Base-by-base conservation (phyloP, 257 asterid genomes). In the Fraxinus excelsior region DNA sequence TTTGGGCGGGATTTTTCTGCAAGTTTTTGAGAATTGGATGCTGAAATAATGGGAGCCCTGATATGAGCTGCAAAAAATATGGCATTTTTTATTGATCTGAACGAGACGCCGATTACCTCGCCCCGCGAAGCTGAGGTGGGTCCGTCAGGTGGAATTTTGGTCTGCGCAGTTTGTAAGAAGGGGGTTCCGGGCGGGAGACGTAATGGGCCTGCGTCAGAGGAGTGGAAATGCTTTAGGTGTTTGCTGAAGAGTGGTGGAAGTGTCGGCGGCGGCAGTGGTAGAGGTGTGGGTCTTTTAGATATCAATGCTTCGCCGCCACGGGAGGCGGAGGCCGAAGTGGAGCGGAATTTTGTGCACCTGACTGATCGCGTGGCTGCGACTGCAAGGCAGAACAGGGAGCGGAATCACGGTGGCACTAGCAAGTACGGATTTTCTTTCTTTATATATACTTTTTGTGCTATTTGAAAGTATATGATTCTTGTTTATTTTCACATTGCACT, bases 241-340 rank as follows among this genome's bases (percentile, higher is more conserved):
- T 81, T 92, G 82, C 77, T 91, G 3, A 76, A 80, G 76, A 70
- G 49, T 65, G 80, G 74, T 51, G 75, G 37, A 44, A 64, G 68
- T 44, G 46, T 74, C 64, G 23, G 81, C 66, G 72, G 71, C 16
- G 44, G 79, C 3, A 76, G 80, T 23, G 69, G 80, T n/a, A 79
- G 76, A 7, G 82, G 80, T 18, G 80, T 73, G 29, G 94, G 88
- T 40, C 76, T 90, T 16, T 78, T 92, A 74, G 97, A 92, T 65
- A 93, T 93, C 67, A 90, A 88, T 80, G 90, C 90, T 19, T 75
- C 92, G 18, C 97, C 97, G 2, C 97, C 97, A 0, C 76, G 80
- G 35, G 98, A 92, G 83, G 81, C 74, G 74, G 96, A 84, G 23
- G 88, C 80, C 68, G 91, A 76, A 14, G 67, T 56, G 8, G 79